Evolutionary conservation across 108 stramenopile species (phyloP).

Genomic region (Cyclotella cryptica): DNA sequence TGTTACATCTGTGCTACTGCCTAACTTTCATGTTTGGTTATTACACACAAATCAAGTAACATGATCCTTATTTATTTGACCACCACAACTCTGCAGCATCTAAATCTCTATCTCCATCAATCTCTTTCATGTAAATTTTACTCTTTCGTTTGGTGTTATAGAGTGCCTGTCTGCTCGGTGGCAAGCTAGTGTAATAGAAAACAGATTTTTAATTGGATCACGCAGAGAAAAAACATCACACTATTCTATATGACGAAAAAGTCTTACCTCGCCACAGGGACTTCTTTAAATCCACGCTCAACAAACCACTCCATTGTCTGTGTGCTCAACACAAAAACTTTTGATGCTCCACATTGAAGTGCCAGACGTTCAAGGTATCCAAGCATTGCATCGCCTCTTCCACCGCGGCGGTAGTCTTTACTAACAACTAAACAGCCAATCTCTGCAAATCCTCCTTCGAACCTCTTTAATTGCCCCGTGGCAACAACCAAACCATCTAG

Average conservation of each 20-base stretch:
- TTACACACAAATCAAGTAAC: not conserved
- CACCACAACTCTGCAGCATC: constrained; percentile 91
- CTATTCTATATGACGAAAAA: not conserved
- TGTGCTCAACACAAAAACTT: constrained; percentile 93
- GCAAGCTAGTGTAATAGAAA: constrained; percentile 36
- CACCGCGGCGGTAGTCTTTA: constrained; percentile 82
- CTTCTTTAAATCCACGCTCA: constrained; percentile 90
- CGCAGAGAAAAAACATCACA: not conserved
- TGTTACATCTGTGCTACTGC: too few relatives aligned
- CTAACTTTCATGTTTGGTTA: not conserved
- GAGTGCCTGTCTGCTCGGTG: constrained; percentile 79
- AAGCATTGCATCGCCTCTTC: constrained; percentile 95
- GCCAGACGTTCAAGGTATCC: constrained; percentile 94
- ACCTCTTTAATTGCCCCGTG: constrained; percentile 85
- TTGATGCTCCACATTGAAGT: constrained; percentile 66
- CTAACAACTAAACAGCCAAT: constrained; percentile 95
- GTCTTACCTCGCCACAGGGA: constrained; percentile 58
- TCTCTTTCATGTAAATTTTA: constrained; percentile 92
- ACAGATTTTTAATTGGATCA: not conserved
- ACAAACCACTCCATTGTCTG: constrained; percentile 98
- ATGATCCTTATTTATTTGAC: constrained; percentile 42
- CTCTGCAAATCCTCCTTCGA: constrained; percentile 89
- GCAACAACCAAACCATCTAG: constrained; percentile 89
- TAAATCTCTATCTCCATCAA: constrained; percentile 78
- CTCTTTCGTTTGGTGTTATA: constrained; percentile 77